Evolutionary conservation across 192 early-diverging fungal genomes (phyloP).

Genomic region (Bifiguratus adelaidae): DNA sequence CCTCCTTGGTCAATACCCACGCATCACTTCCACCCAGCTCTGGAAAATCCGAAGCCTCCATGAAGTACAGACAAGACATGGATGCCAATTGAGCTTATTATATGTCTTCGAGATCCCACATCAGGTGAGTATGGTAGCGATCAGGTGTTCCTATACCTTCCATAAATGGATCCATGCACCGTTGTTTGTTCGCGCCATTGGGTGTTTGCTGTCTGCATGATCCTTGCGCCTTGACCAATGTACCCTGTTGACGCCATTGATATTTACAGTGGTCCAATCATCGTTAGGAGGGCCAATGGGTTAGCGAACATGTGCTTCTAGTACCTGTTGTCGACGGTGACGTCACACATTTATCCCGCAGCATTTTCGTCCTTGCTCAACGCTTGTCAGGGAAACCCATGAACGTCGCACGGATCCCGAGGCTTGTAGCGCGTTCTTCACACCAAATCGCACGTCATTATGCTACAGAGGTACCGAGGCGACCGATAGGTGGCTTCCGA

Average conservation of each 20-base stretch:
- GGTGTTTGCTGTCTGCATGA: neutral
- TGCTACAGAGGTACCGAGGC: conserved; percentile 10
- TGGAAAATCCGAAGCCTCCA: no score
- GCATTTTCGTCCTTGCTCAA: no score
- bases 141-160: no score
- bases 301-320: neutral
- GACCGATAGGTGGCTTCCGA: conserved; percentile 48
- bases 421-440: neutral
- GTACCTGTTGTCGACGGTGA: neutral
- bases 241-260: neutral
- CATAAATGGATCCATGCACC: no score
- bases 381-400: neutral
- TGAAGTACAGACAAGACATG: no score
- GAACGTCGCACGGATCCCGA: neutral
- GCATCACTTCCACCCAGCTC: no score
- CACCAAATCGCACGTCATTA: neutral
- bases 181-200: neutral
- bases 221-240: neutral
- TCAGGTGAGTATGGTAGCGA: no score
- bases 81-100: no score
- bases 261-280: neutral
- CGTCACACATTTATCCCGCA: neutral
- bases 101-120: no score
- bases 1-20: no score
- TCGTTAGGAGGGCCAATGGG: neutral